A percentile compares a stretch with the other conserved stretches of the same genome.
phyloP scores from a whole-genome alignment of 2,329 filamentous ascomycete species.

The Trichophyton rubrum region DNA sequence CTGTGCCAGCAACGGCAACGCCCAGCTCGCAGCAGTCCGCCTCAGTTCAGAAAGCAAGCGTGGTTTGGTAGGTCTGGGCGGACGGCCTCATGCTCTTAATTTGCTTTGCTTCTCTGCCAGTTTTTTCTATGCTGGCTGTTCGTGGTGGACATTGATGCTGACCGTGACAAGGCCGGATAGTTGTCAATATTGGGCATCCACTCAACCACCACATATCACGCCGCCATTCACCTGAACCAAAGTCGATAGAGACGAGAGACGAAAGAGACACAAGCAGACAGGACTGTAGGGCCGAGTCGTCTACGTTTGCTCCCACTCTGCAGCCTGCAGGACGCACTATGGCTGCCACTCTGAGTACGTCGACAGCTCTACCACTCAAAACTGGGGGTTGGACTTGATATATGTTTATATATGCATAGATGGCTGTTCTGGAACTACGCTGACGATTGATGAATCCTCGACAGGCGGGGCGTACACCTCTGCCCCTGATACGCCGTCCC shows the following conservation, averaged over 20 bases:
- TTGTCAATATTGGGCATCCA: slow-evolving; percentile 6
- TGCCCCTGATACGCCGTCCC: slow-evolving; percentile 58
- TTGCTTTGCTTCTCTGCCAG: no score
- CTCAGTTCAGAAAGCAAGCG: no score
- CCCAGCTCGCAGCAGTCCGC: no score
- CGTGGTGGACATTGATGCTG: neutral
- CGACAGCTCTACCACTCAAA: neutral
- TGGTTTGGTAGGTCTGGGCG: no score
- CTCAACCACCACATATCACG: neutral
- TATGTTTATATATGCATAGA: neutral
- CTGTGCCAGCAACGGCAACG: no score
- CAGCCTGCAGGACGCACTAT: neutral
- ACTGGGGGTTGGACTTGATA: neutral
- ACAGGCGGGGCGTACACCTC: slow-evolving; percentile 40
- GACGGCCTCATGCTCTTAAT: no score
- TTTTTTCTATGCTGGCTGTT: no score
- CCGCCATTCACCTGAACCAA: no score
- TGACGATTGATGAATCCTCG: slow-evolving; percentile 1
- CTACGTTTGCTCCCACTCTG: neutral
- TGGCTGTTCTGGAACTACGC: neutral
- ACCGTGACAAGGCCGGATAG: neutral
- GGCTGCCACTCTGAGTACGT: slow-evolving; percentile 1
- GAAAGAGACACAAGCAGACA: neutral
- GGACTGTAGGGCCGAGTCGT: neutral
- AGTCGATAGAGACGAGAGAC: neutral